These are phyloP conservation scores for Neurospora sp. DNA, from an alignment of 2,329 filamentous ascomycete genomes.

Conservation along the genomic window DNA sequence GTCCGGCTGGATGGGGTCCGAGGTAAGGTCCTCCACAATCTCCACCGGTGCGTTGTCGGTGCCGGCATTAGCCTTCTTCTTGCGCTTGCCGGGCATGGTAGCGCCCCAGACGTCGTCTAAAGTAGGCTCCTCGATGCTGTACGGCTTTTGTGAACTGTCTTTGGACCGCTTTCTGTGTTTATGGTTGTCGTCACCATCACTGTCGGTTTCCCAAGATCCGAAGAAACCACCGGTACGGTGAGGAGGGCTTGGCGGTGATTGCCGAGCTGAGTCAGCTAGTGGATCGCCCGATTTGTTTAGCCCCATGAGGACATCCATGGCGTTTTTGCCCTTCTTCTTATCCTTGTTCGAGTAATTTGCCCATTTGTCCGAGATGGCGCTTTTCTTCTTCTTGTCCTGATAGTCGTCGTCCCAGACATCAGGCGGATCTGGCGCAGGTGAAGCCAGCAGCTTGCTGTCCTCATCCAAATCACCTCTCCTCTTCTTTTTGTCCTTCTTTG, in stretches of 20 bases:
- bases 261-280: conserved; percentile 21
- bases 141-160: conserved; percentile 27
- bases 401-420: conserved; percentile 8
- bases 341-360: conserved; percentile 21
- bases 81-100: conserved; percentile 20
- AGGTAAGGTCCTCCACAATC: conserved; percentile 34
- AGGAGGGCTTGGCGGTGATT: conserved; percentile 24
- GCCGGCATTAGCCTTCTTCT: conserved; percentile 42
- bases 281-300: conserved; percentile 23
- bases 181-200: not conserved
- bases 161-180: conserved; percentile 30
- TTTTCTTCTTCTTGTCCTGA: conserved; percentile 12
- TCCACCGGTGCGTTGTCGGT: conserved; percentile 40
- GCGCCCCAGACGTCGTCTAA: conserved; percentile 29
- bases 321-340: conserved; percentile 18
- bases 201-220: conserved; percentile 45
- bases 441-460: conserved; percentile 8
- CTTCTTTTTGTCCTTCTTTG: conserved; percentile 27
- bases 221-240: conserved; percentile 36
- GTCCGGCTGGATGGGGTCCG: conserved; percentile 37
- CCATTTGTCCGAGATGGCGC: conserved; percentile 29
- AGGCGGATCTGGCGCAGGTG: conserved; percentile 18
- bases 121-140: conserved; percentile 33
- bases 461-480: conserved; percentile 17
- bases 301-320: conserved; percentile 25